Percentiles rank a stretch among this genome's conserved stretches.
These are phyloP conservation scores for Spatholobus suberectus DNA, from an alignment of 306 rosid genomes.

Conservation along the genomic window DNA sequence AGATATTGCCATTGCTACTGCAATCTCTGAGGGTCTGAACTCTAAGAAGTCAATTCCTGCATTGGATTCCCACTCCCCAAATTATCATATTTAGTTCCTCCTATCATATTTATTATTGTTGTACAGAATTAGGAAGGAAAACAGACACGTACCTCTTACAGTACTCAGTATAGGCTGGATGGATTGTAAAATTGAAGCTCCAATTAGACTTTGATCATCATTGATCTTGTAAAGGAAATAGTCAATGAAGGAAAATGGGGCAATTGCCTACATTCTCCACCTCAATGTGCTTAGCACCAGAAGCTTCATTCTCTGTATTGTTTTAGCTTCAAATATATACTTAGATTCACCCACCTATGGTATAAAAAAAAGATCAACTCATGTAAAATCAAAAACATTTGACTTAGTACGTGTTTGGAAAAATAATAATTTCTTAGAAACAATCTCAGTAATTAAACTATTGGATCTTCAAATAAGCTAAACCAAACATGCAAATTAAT, in stretches of 20 bases:
- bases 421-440: too few relatives aligned
- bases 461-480: too few relatives aligned
- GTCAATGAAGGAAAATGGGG: too few relatives aligned
- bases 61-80: conserved; percentile 61
- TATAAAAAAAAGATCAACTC: neutral
- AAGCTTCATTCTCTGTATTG: conserved; percentile 85
- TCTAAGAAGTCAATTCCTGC: too few relatives aligned
- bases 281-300: too few relatives aligned
- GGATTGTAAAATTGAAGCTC: conserved; percentile 52
- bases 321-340: conserved; percentile 77
- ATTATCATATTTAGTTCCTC: conserved; percentile 19
- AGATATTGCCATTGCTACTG: conserved; percentile 90
- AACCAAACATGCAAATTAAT: neutral
- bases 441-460: too few relatives aligned
- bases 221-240: too few relatives aligned
- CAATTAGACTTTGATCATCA: conserved; percentile 50
- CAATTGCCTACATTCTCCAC: too few relatives aligned
- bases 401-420: neutral
- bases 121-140: neutral
- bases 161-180: conserved; percentile 63
- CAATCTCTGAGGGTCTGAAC: conserved; percentile 85
- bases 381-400: conserved; percentile 2
- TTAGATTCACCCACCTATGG: conserved; percentile 68
- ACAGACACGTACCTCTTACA: neutral
- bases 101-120: conserved; percentile 26